Evolutionary conservation across 2,329 filamentous ascomycete genomes (phyloP).

Genomic region (Cryphonectria naterciae): DNA sequence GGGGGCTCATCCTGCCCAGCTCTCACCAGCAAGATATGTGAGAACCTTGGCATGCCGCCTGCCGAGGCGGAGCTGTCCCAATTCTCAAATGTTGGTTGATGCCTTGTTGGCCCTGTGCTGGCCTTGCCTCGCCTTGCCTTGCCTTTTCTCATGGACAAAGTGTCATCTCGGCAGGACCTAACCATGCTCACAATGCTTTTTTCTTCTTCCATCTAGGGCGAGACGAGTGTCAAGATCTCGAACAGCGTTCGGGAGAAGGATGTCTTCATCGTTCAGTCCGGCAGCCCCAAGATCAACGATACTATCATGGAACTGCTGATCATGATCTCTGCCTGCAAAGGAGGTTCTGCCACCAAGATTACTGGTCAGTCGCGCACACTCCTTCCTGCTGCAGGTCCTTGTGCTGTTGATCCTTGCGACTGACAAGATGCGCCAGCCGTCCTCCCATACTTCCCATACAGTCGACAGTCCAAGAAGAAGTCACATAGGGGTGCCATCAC

Average conservation of each 20-base stretch:
- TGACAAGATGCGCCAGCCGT: conserved; percentile 60
- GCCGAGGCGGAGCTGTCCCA: conserved; percentile 69
- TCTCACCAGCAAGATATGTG: conserved; percentile 68
- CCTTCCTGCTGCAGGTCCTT: conserved; percentile 19
- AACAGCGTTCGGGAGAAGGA: conserved; percentile 92
- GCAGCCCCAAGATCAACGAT: conserved; percentile 95
- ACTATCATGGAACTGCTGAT: conserved; percentile 99
- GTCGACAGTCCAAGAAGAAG: conserved; percentile 98
- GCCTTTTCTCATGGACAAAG: conserved; percentile 29
- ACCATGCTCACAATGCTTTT: conserved; percentile 31
- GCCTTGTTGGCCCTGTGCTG: conserved; percentile 22
- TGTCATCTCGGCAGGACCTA: conserved; percentile 9
- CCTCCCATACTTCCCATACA: conserved; percentile 97
- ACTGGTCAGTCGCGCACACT: conserved; percentile 65
- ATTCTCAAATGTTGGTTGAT: conserved; percentile 63
- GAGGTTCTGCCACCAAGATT: conserved; percentile 93
- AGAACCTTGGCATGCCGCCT: conserved; percentile 68
- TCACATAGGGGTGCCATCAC: conserved; percentile 95
- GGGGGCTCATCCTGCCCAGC: conserved; percentile 69
- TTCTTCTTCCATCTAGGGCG: conserved; percentile 52
- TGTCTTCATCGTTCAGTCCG: conserved; percentile 98
- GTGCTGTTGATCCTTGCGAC: not conserved
- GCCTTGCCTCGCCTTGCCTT: conserved; percentile 29
- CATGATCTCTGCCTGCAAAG: conserved; percentile 98
- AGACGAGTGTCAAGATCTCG: conserved; percentile 71